These are phyloP conservation scores for Mortierella sp. DNA, from an alignment of 371 early-diverging fungal genomes.

Conservation along the genomic window DNA sequence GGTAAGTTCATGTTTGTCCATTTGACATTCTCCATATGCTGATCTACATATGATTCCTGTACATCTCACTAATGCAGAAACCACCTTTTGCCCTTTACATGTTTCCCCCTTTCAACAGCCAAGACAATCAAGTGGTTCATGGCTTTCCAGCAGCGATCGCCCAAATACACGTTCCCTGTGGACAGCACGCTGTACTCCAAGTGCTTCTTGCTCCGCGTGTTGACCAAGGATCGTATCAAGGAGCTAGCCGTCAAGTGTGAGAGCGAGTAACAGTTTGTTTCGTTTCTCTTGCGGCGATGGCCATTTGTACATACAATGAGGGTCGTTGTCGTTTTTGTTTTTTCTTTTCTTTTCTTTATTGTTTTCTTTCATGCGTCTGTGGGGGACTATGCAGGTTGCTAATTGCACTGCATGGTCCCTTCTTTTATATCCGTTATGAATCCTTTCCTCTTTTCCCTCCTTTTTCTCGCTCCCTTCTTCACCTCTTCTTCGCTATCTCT, in stretches of 20 bases:
- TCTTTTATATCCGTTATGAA: not conserved
- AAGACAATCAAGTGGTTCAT: conserved; percentile 58
- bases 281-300: not conserved
- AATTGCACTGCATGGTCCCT: not conserved
- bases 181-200: conserved; percentile 52
- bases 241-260: conserved; percentile 45
- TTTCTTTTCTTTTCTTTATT: not conserved
- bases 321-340: not conserved
- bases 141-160: conserved; percentile 48
- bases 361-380: not conserved
- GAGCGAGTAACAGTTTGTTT: conserved; percentile 4
- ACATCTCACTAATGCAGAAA: not conserved
- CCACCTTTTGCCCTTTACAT: not conserved
- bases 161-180: conserved; percentile 43
- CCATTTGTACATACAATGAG: not conserved
- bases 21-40: not conserved
- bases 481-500: not conserved
- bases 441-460: not conserved
- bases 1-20: conserved; percentile 10
- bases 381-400: not conserved
- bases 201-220: conserved; percentile 43
- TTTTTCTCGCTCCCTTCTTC: not conserved
- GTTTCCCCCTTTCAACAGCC: conserved; percentile 19
- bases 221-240: conserved; percentile 37
- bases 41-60: not conserved